Evolutionary conservation across 225 moss, liverwort and hornwort species (phyloP).

Genomic region (Takakia lepidozioides): DNA sequence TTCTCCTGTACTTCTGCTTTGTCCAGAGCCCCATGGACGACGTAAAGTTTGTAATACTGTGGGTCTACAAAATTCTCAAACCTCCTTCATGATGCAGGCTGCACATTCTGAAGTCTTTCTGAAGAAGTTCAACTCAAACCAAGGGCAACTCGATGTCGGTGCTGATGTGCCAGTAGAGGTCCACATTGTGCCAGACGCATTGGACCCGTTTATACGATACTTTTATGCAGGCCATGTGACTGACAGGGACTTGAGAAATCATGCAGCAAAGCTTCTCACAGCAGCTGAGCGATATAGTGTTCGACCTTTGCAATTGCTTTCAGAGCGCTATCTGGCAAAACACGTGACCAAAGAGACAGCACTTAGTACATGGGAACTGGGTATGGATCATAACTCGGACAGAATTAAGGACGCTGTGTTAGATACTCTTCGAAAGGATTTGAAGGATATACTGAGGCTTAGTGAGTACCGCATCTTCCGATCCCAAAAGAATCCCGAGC

Average conservation of each 20-base stretch:
- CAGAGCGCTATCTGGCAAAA: slow-evolving; percentile 62
- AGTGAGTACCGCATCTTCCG: slow-evolving; percentile 66
- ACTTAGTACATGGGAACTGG: slow-evolving; percentile 76
- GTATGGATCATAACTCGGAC: slow-evolving; percentile 66
- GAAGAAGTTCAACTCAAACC: slow-evolving; percentile 62
- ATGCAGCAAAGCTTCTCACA: slow-evolving; percentile 56
- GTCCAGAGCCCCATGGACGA: too few species aligned
- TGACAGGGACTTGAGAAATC: slow-evolving; percentile 58
- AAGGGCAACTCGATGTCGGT: slow-evolving; percentile 30
- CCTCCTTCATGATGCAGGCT: slow-evolving; percentile 35
- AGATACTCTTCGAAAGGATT: slow-evolving; percentile 51
- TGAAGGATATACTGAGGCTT: slow-evolving; percentile 64
- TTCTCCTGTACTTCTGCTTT: too few species aligned
- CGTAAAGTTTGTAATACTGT: too few species aligned
- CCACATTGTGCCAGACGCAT: slow-evolving; percentile 57
- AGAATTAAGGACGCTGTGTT: slow-evolving; percentile 74
- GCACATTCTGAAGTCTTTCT: slow-evolving; percentile 66
- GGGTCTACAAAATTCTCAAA: neutral
- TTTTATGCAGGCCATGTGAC: slow-evolving; percentile 70
- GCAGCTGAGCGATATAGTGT: slow-evolving; percentile 70
- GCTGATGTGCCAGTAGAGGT: slow-evolving; percentile 58
- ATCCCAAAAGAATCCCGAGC: slow-evolving; percentile 66
- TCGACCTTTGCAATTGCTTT: slow-evolving; percentile 44
- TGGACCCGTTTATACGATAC: slow-evolving; percentile 62
- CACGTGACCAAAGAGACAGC: slow-evolving; percentile 60